Evolutionary conservation across 2,329 filamentous ascomycete genomes (phyloP).

Genomic region (Trichoderma atrobrunneum): DNA sequence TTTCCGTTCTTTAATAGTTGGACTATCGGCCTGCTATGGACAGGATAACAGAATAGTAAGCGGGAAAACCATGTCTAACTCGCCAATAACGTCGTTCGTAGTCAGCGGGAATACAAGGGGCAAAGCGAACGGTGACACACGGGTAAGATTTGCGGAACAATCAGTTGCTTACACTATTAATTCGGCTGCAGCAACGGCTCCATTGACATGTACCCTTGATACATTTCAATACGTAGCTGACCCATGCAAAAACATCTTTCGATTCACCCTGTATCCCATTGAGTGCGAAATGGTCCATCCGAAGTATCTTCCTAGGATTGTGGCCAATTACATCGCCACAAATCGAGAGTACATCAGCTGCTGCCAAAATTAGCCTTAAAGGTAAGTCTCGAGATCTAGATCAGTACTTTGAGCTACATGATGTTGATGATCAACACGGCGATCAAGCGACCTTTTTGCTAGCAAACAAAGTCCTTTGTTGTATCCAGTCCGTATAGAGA

Average conservation of each 20-base stretch:
- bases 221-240: not conserved
- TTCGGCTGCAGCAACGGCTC: not conserved
- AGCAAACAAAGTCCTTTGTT: no score
- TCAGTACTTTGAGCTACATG: no score
- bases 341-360: no score
- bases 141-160: not conserved
- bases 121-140: not conserved
- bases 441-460: no score
- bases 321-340: no score
- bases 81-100: not conserved
- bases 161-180: not conserved
- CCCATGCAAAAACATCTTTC: not conserved
- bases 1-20: not conserved
- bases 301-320: no score
- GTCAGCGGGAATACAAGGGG: not conserved
- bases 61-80: not conserved
- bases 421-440: no score
- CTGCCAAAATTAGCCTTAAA: no score
- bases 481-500: no score
- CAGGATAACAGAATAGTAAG: not conserved
- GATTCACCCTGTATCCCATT: not conserved
- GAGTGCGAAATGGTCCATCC: no score
- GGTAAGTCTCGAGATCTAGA: no score
- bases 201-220: not conserved
- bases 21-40: not conserved